These are phyloP conservation scores for Urochloa ruziziensis DNA, from an alignment of 176 grass and related monocot genomes.

Conservation along the genomic window DNA sequence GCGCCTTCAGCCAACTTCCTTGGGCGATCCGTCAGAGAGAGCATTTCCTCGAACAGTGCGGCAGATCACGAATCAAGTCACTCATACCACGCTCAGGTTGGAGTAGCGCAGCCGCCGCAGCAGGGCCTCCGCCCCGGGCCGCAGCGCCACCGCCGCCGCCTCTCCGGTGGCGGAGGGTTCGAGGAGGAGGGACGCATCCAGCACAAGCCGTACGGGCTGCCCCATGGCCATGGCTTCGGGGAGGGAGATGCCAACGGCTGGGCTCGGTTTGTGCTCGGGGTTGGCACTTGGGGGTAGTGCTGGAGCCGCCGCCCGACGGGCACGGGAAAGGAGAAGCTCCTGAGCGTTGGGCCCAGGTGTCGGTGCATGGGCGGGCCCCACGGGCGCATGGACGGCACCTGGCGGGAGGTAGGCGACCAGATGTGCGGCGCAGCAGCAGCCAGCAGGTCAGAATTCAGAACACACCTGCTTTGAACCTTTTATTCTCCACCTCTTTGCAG, in stretches of 20 bases:
- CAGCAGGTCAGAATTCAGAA: neutral
- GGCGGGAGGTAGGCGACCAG: constrained; percentile 12
- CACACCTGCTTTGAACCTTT: neutral
- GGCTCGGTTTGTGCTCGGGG: constrained; percentile 5
- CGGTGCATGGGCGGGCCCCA: neutral
- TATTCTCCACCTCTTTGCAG: neutral
- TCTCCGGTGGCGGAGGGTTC: neutral
- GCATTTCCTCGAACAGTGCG: neutral
- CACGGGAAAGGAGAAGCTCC: neutral
- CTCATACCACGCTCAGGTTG: constrained; percentile 47
- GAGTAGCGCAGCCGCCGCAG: constrained; percentile 51
- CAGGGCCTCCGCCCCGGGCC: constrained; percentile 33
- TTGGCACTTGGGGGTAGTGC: neutral
- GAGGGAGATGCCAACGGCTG: neutral
- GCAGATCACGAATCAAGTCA: neutral
- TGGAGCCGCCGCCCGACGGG: neutral
- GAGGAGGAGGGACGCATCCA: constrained; percentile 51
- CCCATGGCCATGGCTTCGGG: constrained; percentile 13
- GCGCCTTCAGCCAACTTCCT: neutral
- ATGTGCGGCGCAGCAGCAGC: neutral
- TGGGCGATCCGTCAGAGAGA: neutral
- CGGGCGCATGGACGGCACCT: constrained; percentile 30
- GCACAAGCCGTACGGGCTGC: constrained; percentile 34
- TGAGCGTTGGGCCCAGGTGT: constrained; percentile 29
- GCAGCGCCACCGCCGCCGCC: constrained; percentile 14